Base-by-base conservation (phyloP, 208 protist genomes). In the Leishmania guyanensis region DNA sequence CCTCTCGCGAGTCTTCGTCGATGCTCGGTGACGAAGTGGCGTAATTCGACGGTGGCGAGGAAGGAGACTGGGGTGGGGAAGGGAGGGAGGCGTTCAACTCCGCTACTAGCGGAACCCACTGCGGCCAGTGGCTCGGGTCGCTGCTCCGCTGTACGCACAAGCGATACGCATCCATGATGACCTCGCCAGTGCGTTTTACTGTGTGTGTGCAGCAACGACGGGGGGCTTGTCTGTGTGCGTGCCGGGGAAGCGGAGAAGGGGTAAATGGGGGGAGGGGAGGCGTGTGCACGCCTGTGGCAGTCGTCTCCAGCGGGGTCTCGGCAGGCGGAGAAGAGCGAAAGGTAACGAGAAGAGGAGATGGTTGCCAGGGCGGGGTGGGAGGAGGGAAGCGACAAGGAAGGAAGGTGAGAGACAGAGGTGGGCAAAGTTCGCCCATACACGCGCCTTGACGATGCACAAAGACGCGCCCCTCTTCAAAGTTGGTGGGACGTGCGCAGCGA, bases 41-140 rank as follows among this genome's bases (percentile, higher is more conserved):
- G 20, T n/a, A 50, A 5, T 48, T 29, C 20, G 66, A 69, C 65
- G 9, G 65, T 22, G 26, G 14, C 8, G 48, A 77, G 39, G 65
- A 69, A 33, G 33, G 65, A 69, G 33, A 26, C 39, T 43, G 33
- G 33, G 66, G 33, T n/a, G 66, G 22, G 43, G 9, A 5, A 46
- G 66, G 43, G 20, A 16, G 22, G 43, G 17, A 26, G 22, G 33
- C 43, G 69, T 73, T 29, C 69, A n/a, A 8, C 2, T 51, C 26
- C 69, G 2, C 46, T 54, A 22, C 33, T 29, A 29, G 46, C 3
- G 69, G 69, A 16, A 54, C 20, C 69, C 69, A 73, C 53, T 80
- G 75, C 48, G 81, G 81, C 81, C 81, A 84, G 75, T 77, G 16
- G 17, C n/a, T 50, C 0, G 80, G 51, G n/a, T 68, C 39, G 26